These are phyloP conservation scores for Yamadazyma sp. DNA, from an alignment of 805 yeast species.

Conservation along the genomic window DNA sequence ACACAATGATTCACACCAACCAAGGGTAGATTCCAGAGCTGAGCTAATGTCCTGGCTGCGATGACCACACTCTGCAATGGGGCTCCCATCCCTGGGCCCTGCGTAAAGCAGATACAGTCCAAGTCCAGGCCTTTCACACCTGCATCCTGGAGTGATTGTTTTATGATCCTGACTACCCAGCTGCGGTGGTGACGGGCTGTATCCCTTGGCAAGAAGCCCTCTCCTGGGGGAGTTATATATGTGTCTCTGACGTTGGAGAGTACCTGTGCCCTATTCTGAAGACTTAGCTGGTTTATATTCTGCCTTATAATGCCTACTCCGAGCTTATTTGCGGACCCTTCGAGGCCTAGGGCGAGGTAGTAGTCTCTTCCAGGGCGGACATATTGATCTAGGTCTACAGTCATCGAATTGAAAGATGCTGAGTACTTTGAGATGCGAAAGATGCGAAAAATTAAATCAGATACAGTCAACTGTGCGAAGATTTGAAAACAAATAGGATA, in stretches of 20 bases:
- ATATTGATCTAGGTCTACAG: slow-evolving; percentile 48
- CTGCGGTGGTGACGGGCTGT: slow-evolving; percentile 95
- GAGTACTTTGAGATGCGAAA: background rate
- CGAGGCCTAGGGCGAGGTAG: slow-evolving; percentile 84
- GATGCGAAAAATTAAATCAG: slow-evolving; percentile 2
- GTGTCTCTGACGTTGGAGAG: slow-evolving; percentile 93
- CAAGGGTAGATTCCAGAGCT: slow-evolving; percentile 78
- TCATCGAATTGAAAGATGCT: no score
- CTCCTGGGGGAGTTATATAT: slow-evolving; percentile 95
- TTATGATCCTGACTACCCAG: slow-evolving; percentile 84
- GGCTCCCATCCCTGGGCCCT: slow-evolving; percentile 99
- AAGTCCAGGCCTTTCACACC: slow-evolving; percentile 49
- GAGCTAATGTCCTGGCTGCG: slow-evolving; percentile 83
- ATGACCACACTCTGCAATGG: slow-evolving; percentile 91
- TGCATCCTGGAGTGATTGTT: slow-evolving; percentile 64
- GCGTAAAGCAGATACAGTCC: slow-evolving; percentile 89
- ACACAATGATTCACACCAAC: slow-evolving; percentile 97
- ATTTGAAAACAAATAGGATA: no score
- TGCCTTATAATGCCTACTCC: slow-evolving; percentile 93
- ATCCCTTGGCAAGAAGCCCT: slow-evolving; percentile 94
- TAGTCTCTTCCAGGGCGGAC: slow-evolving; percentile 43
- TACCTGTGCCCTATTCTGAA: slow-evolving; percentile 65
- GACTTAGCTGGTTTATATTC: slow-evolving; percentile 54
- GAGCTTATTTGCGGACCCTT: slow-evolving; percentile 95
- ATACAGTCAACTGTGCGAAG: no score